A percentile compares a stretch with the other conserved stretches of the same genome.
These are phyloP conservation scores for Solanum appendiculatum DNA, from an alignment of 257 asterid genomes.

Conservation along the genomic window DNA sequence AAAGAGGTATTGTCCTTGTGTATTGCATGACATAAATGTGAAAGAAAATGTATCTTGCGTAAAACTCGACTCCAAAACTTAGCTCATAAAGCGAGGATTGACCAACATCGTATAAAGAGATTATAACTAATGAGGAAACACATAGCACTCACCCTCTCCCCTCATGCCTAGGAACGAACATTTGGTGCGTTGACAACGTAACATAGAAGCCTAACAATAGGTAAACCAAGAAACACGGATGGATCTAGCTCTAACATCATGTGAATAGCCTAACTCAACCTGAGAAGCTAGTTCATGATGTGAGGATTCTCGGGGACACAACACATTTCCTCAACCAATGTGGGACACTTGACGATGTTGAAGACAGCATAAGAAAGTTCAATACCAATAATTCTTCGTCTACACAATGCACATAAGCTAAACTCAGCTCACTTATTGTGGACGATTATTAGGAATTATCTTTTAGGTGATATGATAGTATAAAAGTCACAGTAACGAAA, in stretches of 20 bases:
- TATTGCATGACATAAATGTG: background rate
- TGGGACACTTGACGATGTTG: too few species aligned
- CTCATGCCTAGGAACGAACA: background rate
- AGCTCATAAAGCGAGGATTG: background rate
- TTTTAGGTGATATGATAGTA: background rate
- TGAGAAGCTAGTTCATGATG: background rate
- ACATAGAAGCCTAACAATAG: background rate
- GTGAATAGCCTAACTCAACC: background rate
- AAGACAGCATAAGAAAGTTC: background rate
- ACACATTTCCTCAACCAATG: background rate
- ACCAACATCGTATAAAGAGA: background rate
- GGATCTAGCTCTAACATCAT: background rate
- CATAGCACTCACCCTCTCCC: background rate
- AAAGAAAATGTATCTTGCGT: background rate
- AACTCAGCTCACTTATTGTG: background rate
- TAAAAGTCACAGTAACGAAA: background rate
- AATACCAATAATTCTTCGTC: background rate
- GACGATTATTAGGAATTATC: background rate
- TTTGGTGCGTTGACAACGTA: background rate
- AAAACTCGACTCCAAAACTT: background rate
- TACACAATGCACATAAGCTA: background rate
- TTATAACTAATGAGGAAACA: too few species aligned
- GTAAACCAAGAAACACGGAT: background rate
- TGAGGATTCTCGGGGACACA: background rate
- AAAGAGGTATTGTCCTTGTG: background rate